phyloP scores from a whole-genome alignment of 2,329 filamentous ascomycete species.

The Aotearoamyces nothofagi region DNA sequence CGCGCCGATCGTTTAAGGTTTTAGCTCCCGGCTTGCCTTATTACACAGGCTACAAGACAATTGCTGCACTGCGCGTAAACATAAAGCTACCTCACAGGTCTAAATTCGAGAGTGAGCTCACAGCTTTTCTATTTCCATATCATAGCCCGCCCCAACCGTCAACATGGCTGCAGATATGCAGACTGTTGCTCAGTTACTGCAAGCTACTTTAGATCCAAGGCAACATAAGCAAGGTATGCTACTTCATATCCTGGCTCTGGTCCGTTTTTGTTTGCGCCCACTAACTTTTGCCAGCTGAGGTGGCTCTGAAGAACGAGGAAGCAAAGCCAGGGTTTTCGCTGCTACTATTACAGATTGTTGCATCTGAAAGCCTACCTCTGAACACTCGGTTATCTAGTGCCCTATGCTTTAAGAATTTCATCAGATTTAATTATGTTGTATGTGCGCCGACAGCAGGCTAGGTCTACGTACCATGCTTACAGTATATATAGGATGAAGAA shows the following conservation, averaged over 20 bases:
- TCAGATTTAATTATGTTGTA: slow-evolving; percentile 82
- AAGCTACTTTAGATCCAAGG: slow-evolving; percentile 76
- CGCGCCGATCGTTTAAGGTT: too few species aligned
- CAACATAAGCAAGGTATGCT: slow-evolving; percentile 76
- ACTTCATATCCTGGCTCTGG: slow-evolving; percentile 1
- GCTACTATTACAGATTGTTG: slow-evolving; percentile 78
- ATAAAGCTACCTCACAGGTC: too few species aligned
- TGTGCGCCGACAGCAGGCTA: slow-evolving; percentile 17
- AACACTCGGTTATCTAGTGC: slow-evolving; percentile 79
- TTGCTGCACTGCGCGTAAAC: too few species aligned
- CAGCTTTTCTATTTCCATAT: too few species aligned
- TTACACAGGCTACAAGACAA: too few species aligned
- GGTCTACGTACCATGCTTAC: slow-evolving; percentile 9
- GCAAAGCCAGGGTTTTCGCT: slow-evolving; percentile 78
- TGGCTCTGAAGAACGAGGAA: slow-evolving; percentile 63
- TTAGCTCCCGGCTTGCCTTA: too few species aligned
- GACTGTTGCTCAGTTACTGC: slow-evolving; percentile 65
- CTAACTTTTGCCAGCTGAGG: slow-evolving; percentile 49
- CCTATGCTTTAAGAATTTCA: slow-evolving; percentile 97
- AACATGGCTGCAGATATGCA: slow-evolving; percentile 46
- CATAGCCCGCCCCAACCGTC: too few species aligned
- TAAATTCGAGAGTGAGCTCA: too few species aligned
- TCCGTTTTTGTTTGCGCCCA: slow-evolving; percentile 2
- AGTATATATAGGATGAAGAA: slow-evolving; percentile 56
- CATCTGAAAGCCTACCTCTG: slow-evolving; percentile 51